Evolutionary conservation across 495 filamentous ascomycete species (phyloP), one percentile per base, ranked within the genome.

Genomic region (Echria macrotheca): DNA sequence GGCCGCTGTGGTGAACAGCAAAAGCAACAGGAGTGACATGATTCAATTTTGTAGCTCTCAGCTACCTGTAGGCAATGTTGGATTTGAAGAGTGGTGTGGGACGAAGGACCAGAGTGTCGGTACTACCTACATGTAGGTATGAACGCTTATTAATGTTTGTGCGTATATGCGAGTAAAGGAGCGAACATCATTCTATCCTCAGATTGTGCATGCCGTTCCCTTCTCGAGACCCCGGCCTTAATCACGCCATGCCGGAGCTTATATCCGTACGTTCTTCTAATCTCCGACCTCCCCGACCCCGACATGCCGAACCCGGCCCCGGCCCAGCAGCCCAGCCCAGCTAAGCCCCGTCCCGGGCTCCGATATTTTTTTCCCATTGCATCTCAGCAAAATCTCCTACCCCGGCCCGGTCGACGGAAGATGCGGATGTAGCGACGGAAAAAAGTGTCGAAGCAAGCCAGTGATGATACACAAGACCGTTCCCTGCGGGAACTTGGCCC

Each of bases 391-490:
- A 31, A 31, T 31, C 12, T 31, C 28, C 28, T 31, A 31, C 28
- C 28, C 28, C 28, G 28, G 28, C 6, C 28, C 28, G 28, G 28
- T 31, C 28, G 28, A 31, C 28, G 61, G 56, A 23, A 69, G 52
- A 56, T 66, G 66, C 2, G 53, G 51, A 55, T 67, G 61, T 28
- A 69, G 35, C 22, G 46, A 63, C 9, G 56, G 56, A 5, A 68
- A 66, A 37, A 59, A 67, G 58, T 71, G 61, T 9, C 54, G 38
- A 0, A 62, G n/a, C 25, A 69, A 22, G 14, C 64, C 64, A 14
- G 38, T 52, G 5, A 57, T 26, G 21, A 64, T 51, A 18, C 35
- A 54, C 4, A 56, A 21, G 7, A 59, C 59, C 11, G 55, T 49
- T 12, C 52, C 50, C 18, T 17, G 36, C 11, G 58, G 58, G 18